phyloP scores from a whole-genome alignment of 352 stramenopile species.

The Lagenidium giganteum region DNA sequence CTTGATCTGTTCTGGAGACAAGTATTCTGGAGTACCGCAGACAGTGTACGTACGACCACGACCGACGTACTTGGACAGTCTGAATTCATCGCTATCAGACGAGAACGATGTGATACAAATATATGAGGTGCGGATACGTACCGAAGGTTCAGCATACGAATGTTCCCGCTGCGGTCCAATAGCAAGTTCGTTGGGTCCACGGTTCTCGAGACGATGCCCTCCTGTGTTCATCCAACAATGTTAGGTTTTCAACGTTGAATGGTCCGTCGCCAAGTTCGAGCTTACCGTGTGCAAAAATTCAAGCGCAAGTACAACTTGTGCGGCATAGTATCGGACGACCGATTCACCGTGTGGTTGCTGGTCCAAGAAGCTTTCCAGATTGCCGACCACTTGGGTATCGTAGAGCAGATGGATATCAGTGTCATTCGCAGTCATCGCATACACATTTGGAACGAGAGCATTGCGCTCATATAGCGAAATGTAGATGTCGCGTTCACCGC shows the following conservation, averaged over 20 bases:
- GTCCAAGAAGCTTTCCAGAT: constrained; percentile 73
- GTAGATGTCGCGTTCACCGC: constrained; percentile 80
- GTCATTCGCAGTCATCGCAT: constrained; percentile 66
- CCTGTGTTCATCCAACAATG: constrained; percentile 20
- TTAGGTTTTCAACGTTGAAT: not conserved
- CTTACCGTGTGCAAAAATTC: constrained; percentile 77
- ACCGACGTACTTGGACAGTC: constrained; percentile 84
- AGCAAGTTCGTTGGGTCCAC: constrained; percentile 79
- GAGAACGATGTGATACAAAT: not conserved
- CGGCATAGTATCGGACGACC: constrained; percentile 83
- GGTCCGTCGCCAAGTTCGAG: not conserved
- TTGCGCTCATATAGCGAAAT: constrained; percentile 79
- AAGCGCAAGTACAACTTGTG: constrained; percentile 74
- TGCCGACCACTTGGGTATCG: constrained; percentile 72
- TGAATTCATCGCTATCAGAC: no score
- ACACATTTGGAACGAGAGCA: constrained; percentile 57
- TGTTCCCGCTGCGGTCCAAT: constrained; percentile 74
- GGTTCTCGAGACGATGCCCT: constrained; percentile 75
- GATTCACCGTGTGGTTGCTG: constrained; percentile 66
- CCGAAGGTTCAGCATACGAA: constrained; percentile 81
- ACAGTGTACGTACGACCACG: constrained; percentile 81
- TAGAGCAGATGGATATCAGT: constrained; percentile 85
- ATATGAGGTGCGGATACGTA: constrained; percentile 13
- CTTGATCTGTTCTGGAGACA: constrained; percentile 84
- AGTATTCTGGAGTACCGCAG: constrained; percentile 80